These are phyloP conservation scores for Salix suchowensis DNA, from an alignment of 345 rosid species.

Conservation along the genomic window DNA sequence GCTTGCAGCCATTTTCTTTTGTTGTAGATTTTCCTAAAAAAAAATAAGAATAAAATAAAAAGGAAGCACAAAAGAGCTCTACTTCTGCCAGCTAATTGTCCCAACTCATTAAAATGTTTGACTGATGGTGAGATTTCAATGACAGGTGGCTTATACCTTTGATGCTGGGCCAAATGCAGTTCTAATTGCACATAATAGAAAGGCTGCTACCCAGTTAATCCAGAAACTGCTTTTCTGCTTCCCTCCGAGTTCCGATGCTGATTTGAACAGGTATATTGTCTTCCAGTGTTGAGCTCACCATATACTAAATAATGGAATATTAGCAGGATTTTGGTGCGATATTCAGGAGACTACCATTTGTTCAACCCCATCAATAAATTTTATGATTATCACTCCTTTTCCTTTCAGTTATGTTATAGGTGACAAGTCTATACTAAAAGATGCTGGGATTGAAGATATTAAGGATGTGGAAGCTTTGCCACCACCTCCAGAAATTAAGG, in stretches of 20 bases:
- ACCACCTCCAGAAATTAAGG: conserved; percentile 55
- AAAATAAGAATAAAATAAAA: not conserved
- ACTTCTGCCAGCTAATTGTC: not conserved
- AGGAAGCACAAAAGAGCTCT: not conserved
- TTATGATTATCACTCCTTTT: not conserved
- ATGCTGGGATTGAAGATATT: conserved; percentile 60
- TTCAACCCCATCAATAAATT: not conserved
- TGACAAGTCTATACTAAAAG: conserved; percentile 71
- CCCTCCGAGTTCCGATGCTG: conserved; percentile 69
- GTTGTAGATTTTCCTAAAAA: not conserved
- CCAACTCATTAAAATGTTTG: not conserved
- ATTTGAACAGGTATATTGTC: conserved; percentile 57
- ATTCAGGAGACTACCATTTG: not conserved
- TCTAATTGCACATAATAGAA: conserved; percentile 57
- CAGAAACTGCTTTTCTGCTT: conserved; percentile 76
- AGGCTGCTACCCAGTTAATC: conserved; percentile 64
- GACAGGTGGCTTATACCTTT: conserved; percentile 88
- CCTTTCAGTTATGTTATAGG: conserved; percentile 68
- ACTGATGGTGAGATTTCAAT: conserved; percentile 19
- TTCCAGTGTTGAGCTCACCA: not conserved
- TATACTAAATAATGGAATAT: not conserved
- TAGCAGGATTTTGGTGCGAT: not conserved
- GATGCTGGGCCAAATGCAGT: conserved; percentile 98
- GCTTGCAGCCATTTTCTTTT: not conserved
- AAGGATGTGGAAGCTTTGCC: conserved; percentile 54